phyloP scores from a whole-genome alignment of 2,329 filamentous ascomycete genomes.

The Falciphora oryzae region DNA sequence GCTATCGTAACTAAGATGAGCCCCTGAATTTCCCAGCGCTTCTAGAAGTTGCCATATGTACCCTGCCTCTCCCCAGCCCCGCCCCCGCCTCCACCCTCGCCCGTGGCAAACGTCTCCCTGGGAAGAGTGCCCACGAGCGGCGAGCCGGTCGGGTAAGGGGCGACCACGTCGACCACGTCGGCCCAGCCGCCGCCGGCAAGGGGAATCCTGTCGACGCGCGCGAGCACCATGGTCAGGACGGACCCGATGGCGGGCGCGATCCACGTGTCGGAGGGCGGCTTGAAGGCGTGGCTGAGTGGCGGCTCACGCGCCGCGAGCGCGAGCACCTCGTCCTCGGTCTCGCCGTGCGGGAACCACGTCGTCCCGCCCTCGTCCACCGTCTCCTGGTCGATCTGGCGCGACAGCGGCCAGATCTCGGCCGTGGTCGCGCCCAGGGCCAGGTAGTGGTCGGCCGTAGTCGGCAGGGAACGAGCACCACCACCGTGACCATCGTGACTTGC shows the following conservation, averaged over 20 bases:
- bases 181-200: background rate
- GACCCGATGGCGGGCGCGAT: constrained; percentile 7
- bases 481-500: background rate
- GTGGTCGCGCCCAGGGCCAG: constrained; percentile 1
- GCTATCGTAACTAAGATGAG: too few species aligned
- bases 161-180: constrained; percentile 9
- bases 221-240: constrained; percentile 7
- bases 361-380: constrained; percentile 6
- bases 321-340: constrained; percentile 4
- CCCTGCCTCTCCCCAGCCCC: background rate
- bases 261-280: constrained; percentile 7
- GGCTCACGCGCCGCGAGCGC: constrained; percentile 4
- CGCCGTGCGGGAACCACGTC: constrained; percentile 6
- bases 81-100: background rate
- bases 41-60: background rate
- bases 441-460: background rate
- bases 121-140: background rate
- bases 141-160: constrained; percentile 2
- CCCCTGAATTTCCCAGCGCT: too few species aligned
- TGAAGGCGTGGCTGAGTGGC: constrained; percentile 2
- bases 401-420: constrained; percentile 7
- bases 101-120: background rate
- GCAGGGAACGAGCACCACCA: background rate
- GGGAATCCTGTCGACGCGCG: constrained; percentile 7
- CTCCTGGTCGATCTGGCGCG: constrained; percentile 2